Conservation (phyloP, 1,284 basidiomycete genomes). For the Tilletia indica region DNA sequence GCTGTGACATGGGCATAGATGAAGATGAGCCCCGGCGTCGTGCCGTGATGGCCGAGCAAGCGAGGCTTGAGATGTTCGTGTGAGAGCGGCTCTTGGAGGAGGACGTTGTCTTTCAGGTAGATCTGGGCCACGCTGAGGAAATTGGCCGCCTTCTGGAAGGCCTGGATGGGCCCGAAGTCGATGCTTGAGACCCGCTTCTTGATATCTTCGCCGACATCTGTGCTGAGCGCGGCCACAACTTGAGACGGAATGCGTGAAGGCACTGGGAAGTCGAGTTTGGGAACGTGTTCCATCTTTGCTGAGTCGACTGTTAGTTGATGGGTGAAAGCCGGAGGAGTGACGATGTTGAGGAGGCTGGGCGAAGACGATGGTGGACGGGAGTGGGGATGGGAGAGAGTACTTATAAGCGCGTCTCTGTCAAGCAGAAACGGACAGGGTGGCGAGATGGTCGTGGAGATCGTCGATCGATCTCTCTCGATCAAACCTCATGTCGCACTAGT, state of each 20-base stretch:
- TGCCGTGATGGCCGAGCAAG: conserved; percentile 64
- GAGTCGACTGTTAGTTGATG: too few relatives aligned
- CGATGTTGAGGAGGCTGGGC: too few relatives aligned
- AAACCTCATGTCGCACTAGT: too few relatives aligned
- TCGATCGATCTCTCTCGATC: too few relatives aligned
- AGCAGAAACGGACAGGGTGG: too few relatives aligned
- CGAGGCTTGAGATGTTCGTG: conserved; percentile 70
- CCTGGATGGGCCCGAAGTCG: conserved; percentile 28
- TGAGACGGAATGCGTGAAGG: background rate
- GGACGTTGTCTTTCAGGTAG: conserved; percentile 73
- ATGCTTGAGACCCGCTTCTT: background rate
- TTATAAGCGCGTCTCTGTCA: too few relatives aligned
- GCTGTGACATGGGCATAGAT: conserved; percentile 77
- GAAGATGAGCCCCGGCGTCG: conserved; percentile 70
- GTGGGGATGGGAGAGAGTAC: too few relatives aligned
- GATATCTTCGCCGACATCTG: background rate
- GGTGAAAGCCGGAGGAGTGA: too few relatives aligned
- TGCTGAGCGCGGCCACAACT: background rate
- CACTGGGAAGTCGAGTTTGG: conserved; percentile 1
- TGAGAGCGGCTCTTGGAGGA: conserved; percentile 61
- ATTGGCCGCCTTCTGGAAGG: conserved; percentile 41
- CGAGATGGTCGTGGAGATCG: too few relatives aligned
- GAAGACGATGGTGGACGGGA: too few relatives aligned
- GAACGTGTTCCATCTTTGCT: background rate
- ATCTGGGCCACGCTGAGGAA: conserved; percentile 62